A percentile compares a stretch with the other conserved stretches of the same genome.
phyloP scores from a whole-genome alignment of 352 stramenopile genomes.

The Saprolegnia diclina region DNA sequence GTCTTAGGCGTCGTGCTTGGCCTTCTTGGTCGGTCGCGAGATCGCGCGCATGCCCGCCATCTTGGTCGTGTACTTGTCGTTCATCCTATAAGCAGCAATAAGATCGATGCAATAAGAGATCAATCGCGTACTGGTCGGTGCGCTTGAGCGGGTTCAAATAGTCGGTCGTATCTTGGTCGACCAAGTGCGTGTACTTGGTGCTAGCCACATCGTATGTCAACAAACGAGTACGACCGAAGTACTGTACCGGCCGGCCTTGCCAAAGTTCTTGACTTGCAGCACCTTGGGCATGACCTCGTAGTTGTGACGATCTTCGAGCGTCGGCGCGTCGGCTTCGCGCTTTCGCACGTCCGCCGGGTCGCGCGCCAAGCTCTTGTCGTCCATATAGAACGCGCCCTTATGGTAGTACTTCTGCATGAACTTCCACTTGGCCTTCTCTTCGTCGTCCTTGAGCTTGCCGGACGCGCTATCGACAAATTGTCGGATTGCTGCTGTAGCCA shows the following conservation, averaged over 20 bases:
- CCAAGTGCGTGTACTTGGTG: constrained; percentile 97
- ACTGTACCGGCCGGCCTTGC: constrained; percentile 85
- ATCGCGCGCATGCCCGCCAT: constrained; percentile 47
- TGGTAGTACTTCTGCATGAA: constrained; percentile 99
- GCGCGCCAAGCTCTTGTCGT: constrained; percentile 83
- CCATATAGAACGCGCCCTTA: constrained; percentile 97
- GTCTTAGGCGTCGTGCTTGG: not conserved
- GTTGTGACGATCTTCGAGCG: constrained; percentile 91
- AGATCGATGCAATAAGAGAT: not conserved
- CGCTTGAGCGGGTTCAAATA: constrained; percentile 40
- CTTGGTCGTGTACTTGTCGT: constrained; percentile 71
- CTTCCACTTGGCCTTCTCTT: constrained; percentile 84
- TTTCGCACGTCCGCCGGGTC: constrained; percentile 88
- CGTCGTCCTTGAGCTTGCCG: constrained; percentile 79
- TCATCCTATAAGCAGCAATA: constrained; percentile 38
- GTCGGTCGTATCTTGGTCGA: constrained; percentile 95
- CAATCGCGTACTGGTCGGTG: constrained; percentile 48
- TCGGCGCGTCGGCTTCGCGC: constrained; percentile 84
- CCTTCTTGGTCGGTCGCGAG: constrained; percentile 4
- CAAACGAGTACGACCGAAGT: not conserved
- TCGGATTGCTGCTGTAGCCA: not conserved
- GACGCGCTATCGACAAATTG: constrained; percentile 13
- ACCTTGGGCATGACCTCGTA: constrained; percentile 90
- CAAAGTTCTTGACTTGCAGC: constrained; percentile 99
- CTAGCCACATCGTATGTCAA: constrained; percentile 11